Percentiles rank a stretch among this genome's conserved stretches.
These are phyloP conservation scores for Ramalina peruviana DNA, from an alignment of 495 filamentous ascomycete species.

Conservation along the genomic window DNA sequence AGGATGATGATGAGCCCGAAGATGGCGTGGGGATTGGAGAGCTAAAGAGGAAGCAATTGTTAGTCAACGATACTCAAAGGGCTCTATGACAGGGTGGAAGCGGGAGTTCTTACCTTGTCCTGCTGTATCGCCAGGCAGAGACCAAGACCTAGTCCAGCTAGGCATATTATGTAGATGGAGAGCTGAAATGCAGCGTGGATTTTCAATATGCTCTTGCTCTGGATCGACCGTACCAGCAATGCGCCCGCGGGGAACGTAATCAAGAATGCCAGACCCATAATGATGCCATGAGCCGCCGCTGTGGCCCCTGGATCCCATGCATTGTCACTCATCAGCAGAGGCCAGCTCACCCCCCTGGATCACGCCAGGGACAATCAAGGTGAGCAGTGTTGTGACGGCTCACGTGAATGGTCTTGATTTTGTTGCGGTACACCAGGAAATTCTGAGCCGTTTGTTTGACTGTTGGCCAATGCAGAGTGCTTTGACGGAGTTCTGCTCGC, in stretches of 20 bases:
- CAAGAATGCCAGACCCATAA: slow-evolving; percentile 44
- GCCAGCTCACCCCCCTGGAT: no score
- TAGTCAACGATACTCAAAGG: no score
- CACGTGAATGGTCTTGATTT: no score
- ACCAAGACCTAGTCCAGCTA: slow-evolving; percentile 5
- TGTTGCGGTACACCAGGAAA: no score
- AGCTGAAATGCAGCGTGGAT: slow-evolving; percentile 3
- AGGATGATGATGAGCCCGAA: slow-evolving; percentile 6
- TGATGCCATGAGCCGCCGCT: not conserved
- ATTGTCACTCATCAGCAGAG: no score
- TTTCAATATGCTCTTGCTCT: slow-evolving; percentile 16
- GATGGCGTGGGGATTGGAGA: slow-evolving; percentile 1
- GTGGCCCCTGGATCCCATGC: no score
- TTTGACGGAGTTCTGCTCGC: no score
- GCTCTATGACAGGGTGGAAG: not conserved
- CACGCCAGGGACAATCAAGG: no score
- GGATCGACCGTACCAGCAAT: slow-evolving; percentile 37
- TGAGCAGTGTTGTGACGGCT: no score
- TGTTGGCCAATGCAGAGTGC: no score
- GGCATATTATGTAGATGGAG: slow-evolving; percentile 1
- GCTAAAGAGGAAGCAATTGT: not conserved
- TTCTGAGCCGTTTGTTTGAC: no score
- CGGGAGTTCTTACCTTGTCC: not conserved
- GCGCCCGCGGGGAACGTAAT: slow-evolving; percentile 44
- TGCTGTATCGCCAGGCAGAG: not conserved